Conservation (phyloP, 169 alveolate species). For the Plasmodium knowlesi region DNA sequence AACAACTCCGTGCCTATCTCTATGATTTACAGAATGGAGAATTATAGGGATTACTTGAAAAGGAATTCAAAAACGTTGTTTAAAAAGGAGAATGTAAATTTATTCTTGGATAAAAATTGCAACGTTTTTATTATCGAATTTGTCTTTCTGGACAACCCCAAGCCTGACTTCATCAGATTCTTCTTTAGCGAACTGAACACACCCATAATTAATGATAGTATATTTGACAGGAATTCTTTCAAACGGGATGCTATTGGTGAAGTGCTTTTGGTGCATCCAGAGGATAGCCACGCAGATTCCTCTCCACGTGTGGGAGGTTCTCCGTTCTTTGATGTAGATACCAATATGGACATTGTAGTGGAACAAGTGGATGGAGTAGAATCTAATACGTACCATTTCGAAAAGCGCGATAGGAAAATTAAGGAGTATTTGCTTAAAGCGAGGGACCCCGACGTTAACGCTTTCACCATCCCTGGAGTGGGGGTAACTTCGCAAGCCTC, state of each 20-base stretch:
- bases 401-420: neutral
- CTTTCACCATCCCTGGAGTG: conserved; percentile 54
- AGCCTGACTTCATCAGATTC: conserved; percentile 45
- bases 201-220: conserved; percentile 69
- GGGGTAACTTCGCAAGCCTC: neutral
- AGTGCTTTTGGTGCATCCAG: neutral
- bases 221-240: conserved; percentile 33
- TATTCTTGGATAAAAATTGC: neutral
- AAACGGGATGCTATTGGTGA: conserved; percentile 44
- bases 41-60: conserved; percentile 29
- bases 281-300: neutral
- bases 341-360: neutral
- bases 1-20: conserved; percentile 30
- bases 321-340: neutral
- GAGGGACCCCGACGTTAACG: neutral
- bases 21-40: conserved; percentile 41
- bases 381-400: neutral
- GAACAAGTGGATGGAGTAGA: neutral
- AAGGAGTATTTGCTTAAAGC: neutral
- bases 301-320: neutral
- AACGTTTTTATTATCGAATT: conserved; percentile 42
- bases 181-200: conserved; percentile 65
- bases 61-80: neutral
- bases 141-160: conserved; percentile 41
- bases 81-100: neutral